Percentiles rank a stretch among this genome's conserved stretches.
phyloP scores from a whole-genome alignment of 2,329 filamentous ascomycete genomes.

The Lojkania enalia region DNA sequence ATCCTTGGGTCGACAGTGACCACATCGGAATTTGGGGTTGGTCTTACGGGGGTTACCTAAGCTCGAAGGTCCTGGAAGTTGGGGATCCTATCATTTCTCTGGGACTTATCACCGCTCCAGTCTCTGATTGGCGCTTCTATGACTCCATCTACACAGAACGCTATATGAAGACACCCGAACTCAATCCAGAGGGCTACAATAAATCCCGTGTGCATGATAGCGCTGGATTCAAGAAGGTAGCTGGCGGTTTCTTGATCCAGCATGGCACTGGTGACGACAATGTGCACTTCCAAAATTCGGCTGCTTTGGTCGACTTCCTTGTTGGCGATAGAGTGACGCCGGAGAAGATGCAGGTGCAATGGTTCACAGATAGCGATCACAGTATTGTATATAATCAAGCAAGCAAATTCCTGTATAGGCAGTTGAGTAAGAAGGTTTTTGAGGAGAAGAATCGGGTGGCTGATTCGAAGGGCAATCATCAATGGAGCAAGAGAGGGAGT shows the following conservation, averaged over 20 bases:
- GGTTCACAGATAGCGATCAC: constrained; percentile 69
- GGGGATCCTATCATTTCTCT: constrained; percentile 64
- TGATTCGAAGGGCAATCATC: constrained; percentile 45
- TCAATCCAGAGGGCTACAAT: constrained; percentile 64
- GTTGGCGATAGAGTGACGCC: constrained; percentile 63
- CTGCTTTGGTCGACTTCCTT: constrained; percentile 64
- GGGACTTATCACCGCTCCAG: constrained; percentile 66
- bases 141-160: constrained; percentile 73
- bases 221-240: constrained; percentile 64
- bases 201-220: constrained; percentile 61
- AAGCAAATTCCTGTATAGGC: constrained; percentile 62
- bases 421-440: constrained; percentile 63
- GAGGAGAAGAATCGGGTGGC: constrained; percentile 61
- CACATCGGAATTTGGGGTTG: constrained; percentile 70
- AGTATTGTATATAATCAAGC: constrained; percentile 62
- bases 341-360: constrained; percentile 64
- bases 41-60: constrained; percentile 70
- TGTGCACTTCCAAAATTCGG: constrained; percentile 70
- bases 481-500: constrained; percentile 49
- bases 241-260: constrained; percentile 63
- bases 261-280: constrained; percentile 73
- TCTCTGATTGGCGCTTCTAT: constrained; percentile 72
- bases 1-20: constrained; percentile 59
- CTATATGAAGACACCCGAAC: constrained; percentile 67
- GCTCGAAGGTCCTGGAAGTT: constrained; percentile 66